Percentiles rank a stretch among this genome's conserved stretches.
Evolutionary conservation across 495 filamentous ascomycete species (phyloP).

Genomic region (Trichocladium uniseriatum): DNA sequence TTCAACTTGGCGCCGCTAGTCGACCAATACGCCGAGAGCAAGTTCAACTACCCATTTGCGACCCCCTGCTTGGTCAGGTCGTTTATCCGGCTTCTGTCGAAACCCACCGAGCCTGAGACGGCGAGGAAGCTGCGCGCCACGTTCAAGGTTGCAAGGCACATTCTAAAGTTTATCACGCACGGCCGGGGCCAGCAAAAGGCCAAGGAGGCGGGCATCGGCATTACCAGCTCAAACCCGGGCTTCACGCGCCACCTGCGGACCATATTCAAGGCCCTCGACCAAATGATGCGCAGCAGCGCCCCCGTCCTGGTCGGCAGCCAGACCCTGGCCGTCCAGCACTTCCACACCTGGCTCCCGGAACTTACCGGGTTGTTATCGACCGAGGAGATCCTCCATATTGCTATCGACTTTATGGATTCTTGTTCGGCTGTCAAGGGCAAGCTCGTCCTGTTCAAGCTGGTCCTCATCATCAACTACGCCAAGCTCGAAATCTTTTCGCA

Average conservation of each 20-base stretch:
- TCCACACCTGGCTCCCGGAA: conserved; percentile 92
- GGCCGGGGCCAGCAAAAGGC: conserved; percentile 76
- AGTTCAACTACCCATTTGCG: conserved; percentile 89
- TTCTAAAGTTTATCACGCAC: conserved; percentile 92
- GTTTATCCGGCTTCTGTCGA: conserved; percentile 70
- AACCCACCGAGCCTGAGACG: conserved; percentile 67
- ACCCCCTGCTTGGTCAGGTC: conserved; percentile 85
- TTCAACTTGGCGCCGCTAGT: conserved; percentile 88
- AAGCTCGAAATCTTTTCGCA: conserved; percentile 69
- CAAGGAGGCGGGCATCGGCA: conserved; percentile 83
- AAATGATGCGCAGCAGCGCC: conserved; percentile 76
- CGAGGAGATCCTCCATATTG: conserved; percentile 82
- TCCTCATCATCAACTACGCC: conserved; percentile 84
- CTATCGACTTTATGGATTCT: conserved; percentile 87
- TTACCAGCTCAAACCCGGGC: conserved; percentile 61
- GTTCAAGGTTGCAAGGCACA: conserved; percentile 87
- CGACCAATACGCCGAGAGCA: conserved; percentile 79
- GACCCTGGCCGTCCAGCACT: conserved; percentile 90
- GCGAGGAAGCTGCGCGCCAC: conserved; percentile 80
- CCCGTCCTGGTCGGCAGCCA: conserved; percentile 86
- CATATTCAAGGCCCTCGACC: conserved; percentile 84
- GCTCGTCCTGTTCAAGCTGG: conserved; percentile 86
- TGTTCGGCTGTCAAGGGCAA: conserved; percentile 84
- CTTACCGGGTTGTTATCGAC: conserved; percentile 64
- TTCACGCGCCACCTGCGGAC: conserved; percentile 76